A percentile compares a stretch with the other conserved stretches of the same genome.
Evolutionary conservation across 2,329 filamentous ascomycete genomes (phyloP).

Genomic region (Neofusicoccum cordaticola): DNA sequence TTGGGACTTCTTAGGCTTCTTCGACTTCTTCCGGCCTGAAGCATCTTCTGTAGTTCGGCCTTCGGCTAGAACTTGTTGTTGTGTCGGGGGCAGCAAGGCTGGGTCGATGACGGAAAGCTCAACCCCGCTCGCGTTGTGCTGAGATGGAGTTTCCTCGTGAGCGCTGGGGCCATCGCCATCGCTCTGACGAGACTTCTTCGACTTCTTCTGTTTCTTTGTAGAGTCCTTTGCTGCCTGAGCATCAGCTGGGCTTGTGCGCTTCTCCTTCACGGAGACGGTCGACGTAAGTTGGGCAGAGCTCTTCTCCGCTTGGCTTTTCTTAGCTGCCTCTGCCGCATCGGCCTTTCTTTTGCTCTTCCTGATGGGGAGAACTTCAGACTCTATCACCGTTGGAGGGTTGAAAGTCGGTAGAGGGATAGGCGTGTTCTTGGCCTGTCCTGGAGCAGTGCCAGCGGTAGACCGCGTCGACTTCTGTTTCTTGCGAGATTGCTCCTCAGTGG

Average conservation of each 20-base stretch:
- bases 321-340: background rate
- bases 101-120: constrained; percentile 10
- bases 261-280: background rate
- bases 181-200: background rate
- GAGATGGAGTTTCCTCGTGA: background rate
- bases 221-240: background rate
- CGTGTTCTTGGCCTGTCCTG: background rate
- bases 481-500: background rate
- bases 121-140: background rate
- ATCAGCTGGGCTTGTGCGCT: background rate
- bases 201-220: background rate
- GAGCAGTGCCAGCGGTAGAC: background rate
- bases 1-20: constrained; percentile 1
- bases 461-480: constrained; percentile 13
- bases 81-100: background rate
- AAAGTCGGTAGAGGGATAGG: constrained; percentile 6
- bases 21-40: background rate
- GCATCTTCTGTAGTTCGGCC: background rate
- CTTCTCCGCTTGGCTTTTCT: background rate
- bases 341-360: constrained; percentile 12
- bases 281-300: background rate
- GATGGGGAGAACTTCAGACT: background rate
- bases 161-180: background rate
- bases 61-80: background rate
- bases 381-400: background rate